Conservation (phyloP, 495 filamentous ascomycete genomes). For the Hypoxylon crocopeplum region DNA sequence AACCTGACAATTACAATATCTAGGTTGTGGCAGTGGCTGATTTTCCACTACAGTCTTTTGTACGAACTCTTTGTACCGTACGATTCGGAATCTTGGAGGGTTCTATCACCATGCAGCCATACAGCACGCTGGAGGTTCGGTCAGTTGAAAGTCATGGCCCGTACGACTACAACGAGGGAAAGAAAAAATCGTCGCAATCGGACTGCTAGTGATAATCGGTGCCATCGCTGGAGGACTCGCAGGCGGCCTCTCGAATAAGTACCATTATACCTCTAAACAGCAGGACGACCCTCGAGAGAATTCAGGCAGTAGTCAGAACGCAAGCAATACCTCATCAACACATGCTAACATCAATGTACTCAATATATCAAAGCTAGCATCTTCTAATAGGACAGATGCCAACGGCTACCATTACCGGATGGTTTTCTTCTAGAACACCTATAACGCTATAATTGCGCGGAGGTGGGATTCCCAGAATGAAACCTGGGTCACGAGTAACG, state of each 20-base stretch:
- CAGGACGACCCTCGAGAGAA: not conserved
- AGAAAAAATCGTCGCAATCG: conserved; percentile 9
- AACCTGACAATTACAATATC: too few species aligned
- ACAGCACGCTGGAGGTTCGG: conserved; percentile 23
- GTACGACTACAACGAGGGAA: not conserved
- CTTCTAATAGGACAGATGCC: conserved; percentile 19
- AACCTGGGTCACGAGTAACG: conserved; percentile 20
- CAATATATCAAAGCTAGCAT: conserved; percentile 11
- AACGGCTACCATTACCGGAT: conserved; percentile 10
- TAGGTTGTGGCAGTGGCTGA: not conserved
- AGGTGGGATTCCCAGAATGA: conserved; percentile 22
- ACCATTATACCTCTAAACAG: not conserved
- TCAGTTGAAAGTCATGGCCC: not conserved
- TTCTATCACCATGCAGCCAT: not conserved
- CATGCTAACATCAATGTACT: conserved; percentile 12
- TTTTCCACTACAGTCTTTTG: not conserved
- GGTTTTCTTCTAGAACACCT: conserved; percentile 29
- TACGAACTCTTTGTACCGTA: not conserved
- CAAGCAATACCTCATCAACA: not conserved
- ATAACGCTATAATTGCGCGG: conserved; percentile 2
- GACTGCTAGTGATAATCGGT: conserved; percentile 10
- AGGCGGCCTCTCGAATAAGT: conserved; percentile 1
- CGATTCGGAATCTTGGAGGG: not conserved
- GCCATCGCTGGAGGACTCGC: conserved; percentile 18
- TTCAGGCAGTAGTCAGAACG: not conserved